Evolutionary conservation across 2,329 filamentous ascomycete species (phyloP).

Genomic region (Dichotomopilus funicola): DNA sequence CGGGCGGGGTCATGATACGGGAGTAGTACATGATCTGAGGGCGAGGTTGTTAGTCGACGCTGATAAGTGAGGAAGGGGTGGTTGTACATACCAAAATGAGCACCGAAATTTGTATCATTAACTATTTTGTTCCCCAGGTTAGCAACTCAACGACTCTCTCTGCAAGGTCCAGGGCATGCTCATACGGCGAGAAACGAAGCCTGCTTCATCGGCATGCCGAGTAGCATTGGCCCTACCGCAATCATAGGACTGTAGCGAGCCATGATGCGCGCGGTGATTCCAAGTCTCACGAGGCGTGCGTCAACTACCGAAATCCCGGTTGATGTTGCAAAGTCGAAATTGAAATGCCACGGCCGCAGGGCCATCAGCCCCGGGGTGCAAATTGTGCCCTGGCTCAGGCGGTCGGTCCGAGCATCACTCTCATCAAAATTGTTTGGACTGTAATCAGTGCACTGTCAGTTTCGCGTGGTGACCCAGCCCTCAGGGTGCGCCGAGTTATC

Average conservation of each 20-base stretch:
- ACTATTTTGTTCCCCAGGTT: constrained; percentile 39
- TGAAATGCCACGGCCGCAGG: no score
- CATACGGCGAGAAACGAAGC: constrained; percentile 59
- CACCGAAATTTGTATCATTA: constrained; percentile 74
- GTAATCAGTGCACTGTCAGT: no score
- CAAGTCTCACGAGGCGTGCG: no score
- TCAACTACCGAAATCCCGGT: no score
- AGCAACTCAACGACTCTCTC: constrained; percentile 9
- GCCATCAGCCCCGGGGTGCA: no score
- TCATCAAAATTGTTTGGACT: no score
- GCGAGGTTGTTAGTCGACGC: constrained; percentile 2
- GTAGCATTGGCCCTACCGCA: constrained; percentile 38
- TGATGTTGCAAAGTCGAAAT: no score
- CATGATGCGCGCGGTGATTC: constrained; percentile 27
- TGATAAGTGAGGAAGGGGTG: constrained; percentile 1
- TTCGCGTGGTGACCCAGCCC: no score
- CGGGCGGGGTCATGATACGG: constrained; percentile 77
- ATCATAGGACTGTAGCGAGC: constrained; percentile 36
- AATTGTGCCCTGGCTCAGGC: no score
- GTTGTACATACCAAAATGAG: constrained; percentile 58
- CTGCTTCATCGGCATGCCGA: constrained; percentile 63
- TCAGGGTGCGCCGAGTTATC: no score
- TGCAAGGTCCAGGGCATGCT: not conserved
- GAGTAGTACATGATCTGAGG: constrained; percentile 86
- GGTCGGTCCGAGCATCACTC: no score